Conservation (phyloP, 2,329 filamentous ascomycete species). For the Botrytis elliptica region DNA sequence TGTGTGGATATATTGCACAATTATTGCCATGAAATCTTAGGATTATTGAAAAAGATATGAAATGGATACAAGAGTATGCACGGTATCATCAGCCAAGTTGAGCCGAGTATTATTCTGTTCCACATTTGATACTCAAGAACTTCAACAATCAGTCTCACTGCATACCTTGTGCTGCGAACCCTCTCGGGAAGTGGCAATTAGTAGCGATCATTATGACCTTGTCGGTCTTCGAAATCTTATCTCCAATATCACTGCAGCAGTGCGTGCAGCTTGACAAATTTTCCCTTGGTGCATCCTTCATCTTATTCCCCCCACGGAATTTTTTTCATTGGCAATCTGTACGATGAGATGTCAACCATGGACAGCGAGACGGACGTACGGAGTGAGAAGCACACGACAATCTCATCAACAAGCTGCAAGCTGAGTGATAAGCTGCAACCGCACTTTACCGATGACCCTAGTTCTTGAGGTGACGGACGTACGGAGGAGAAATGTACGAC, state of each 20-base stretch:
- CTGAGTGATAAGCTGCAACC: not conserved
- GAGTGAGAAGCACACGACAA: slow-evolving; percentile 7
- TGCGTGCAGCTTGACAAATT: slow-evolving; percentile 7
- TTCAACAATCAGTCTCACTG: slow-evolving; percentile 11
- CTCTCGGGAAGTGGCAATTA: not conserved
- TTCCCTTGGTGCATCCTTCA: slow-evolving; percentile 2
- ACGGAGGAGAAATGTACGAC: slow-evolving; percentile 2
- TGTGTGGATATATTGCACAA: not conserved
- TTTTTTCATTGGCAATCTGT: slow-evolving; percentile 4
- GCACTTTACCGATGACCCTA: slow-evolving; percentile 10
- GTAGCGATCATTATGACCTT: not conserved
- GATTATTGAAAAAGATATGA: not conserved
- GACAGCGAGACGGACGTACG: slow-evolving; percentile 3
- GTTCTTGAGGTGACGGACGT: slow-evolving; percentile 1
- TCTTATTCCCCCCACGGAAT: not conserved
- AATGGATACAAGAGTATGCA: slow-evolving; percentile 1
- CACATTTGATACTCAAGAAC: slow-evolving; percentile 1
- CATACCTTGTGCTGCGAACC: not conserved
- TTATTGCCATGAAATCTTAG: not conserved
- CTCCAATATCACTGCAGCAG: slow-evolving; percentile 9
- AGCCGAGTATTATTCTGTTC: not conserved
- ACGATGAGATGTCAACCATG: not conserved
- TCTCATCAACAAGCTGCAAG: not conserved
- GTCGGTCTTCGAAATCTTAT: slow-evolving; percentile 7
- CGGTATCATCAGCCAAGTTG: not conserved